Conservation (phyloP, 176 grass and related monocot species). For the Rhynchospora tenuis region DNA sequence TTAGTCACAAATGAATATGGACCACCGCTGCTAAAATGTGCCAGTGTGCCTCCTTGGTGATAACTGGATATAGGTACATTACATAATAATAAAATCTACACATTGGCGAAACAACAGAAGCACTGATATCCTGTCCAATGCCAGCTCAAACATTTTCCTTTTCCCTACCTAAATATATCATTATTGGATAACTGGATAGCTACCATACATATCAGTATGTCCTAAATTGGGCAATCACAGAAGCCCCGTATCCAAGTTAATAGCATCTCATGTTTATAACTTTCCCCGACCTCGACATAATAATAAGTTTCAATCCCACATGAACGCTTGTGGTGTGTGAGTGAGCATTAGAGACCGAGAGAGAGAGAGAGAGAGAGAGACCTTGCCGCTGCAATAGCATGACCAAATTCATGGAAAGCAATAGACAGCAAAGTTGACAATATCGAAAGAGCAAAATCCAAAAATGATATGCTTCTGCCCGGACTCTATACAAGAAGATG, state of each 20-base stretch:
- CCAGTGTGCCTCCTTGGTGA: neutral
- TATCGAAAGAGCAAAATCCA: slow-evolving; percentile 48
- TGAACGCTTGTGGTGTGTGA: neutral
- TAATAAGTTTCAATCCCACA: neutral
- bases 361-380: slow-evolving; percentile 29
- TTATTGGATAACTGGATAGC: neutral
- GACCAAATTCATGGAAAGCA: slow-evolving; percentile 91
- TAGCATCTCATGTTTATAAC: neutral
- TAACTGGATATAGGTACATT: neutral
- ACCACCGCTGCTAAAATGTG: neutral
- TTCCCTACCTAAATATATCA: neutral
- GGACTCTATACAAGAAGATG: slow-evolving; percentile 41
- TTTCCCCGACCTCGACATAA: neutral
- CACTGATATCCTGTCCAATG: neutral
- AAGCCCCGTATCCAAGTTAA: neutral
- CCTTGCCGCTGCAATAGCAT: slow-evolving; percentile 89
- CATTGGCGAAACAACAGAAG: neutral
- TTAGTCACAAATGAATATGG: neutral
- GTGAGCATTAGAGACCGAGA: neutral
- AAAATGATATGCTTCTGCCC: slow-evolving; percentile 46
- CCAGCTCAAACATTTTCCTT: neutral
- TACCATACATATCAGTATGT: neutral
- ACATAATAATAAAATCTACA: neutral
- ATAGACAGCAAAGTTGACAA: slow-evolving; percentile 72
- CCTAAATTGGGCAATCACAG: neutral